A percentile compares a stretch with the other conserved stretches of the same genome.
These are phyloP conservation scores for Dissophora globulifera DNA, from an alignment of 192 early-diverging fungal genomes.

Conservation along the genomic window DNA sequence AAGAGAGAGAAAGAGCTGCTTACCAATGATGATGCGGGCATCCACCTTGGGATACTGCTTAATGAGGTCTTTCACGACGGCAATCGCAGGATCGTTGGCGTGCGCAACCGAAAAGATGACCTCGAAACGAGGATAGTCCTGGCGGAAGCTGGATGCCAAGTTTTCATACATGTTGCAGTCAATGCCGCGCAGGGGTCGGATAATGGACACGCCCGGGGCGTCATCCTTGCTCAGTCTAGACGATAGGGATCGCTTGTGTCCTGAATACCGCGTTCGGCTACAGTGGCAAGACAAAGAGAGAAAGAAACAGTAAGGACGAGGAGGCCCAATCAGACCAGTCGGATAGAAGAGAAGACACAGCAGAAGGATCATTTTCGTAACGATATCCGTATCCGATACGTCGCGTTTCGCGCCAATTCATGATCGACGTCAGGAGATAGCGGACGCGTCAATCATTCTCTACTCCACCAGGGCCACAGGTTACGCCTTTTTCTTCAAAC, in stretches of 20 bases:
- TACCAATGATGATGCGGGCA: slow-evolving; percentile 83
- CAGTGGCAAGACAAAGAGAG: neutral
- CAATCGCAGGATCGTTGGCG: slow-evolving; percentile 83
- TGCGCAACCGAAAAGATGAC: slow-evolving; percentile 90
- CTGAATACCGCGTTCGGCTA: slow-evolving; percentile 44
- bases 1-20: slow-evolving; percentile 4
- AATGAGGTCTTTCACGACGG: slow-evolving; percentile 77
- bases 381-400: too few relatives aligned
- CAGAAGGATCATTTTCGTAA: too few relatives aligned
- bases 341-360: too few relatives aligned
- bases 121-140: slow-evolving; percentile 89
- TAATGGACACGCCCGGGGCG: slow-evolving; percentile 86
- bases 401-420: too few relatives aligned
- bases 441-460: too few relatives aligned
- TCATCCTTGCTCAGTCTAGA: slow-evolving; percentile 52
- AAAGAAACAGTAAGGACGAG: too few relatives aligned
- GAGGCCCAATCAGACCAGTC: too few relatives aligned
- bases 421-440: too few relatives aligned
- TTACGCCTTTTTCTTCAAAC: too few relatives aligned
- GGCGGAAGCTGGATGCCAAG: slow-evolving; percentile 86
- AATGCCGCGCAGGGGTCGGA: slow-evolving; percentile 94
- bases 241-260: slow-evolving; percentile 47
- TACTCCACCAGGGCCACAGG: too few relatives aligned
- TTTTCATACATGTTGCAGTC: slow-evolving; percentile 87
- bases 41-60: slow-evolving; percentile 77